phyloP scores from a whole-genome alignment of 2,329 filamentous ascomycete species.

The Coniochaeta prunicola region DNA sequence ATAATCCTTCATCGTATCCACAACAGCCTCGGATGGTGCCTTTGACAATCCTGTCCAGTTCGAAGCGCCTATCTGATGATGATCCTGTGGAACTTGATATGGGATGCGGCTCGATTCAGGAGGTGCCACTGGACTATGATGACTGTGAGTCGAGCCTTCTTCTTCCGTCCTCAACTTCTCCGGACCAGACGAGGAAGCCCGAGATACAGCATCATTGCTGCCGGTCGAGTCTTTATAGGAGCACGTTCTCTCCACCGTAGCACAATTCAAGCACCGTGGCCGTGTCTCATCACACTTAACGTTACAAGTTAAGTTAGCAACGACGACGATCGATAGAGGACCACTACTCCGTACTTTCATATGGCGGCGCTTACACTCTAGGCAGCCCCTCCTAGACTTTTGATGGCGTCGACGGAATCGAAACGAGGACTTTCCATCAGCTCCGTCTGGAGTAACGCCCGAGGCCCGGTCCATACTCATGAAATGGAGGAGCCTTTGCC shows the following conservation, averaged over 20 bases:
- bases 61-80: conserved; percentile 2
- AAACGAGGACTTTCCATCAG: neutral
- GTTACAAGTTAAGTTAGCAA: neutral
- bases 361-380: conserved; percentile 24
- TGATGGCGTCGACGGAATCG: conserved; percentile 11
- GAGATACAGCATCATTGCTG: conserved; percentile 4
- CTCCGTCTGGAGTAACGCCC: neutral
- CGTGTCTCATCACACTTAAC: conserved; percentile 22
- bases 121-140: neutral
- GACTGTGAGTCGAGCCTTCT: neutral
- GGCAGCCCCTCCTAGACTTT: conserved; percentile 22
- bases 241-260: conserved; percentile 18
- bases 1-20: neutral
- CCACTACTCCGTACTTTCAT: conserved; percentile 16
- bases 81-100: neutral
- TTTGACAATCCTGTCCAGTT: neutral
- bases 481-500: neutral
- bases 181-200: neutral
- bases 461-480: neutral
- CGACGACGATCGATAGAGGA: neutral
- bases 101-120: neutral
- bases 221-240: conserved; percentile 12
- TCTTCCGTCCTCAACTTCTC: conserved; percentile 1
- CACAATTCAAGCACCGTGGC: conserved; percentile 21
- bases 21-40: neutral